Evolutionary conservation across 495 filamentous ascomycete species (phyloP).

Genomic region (Lasiosphaeriaceae sp.): DNA sequence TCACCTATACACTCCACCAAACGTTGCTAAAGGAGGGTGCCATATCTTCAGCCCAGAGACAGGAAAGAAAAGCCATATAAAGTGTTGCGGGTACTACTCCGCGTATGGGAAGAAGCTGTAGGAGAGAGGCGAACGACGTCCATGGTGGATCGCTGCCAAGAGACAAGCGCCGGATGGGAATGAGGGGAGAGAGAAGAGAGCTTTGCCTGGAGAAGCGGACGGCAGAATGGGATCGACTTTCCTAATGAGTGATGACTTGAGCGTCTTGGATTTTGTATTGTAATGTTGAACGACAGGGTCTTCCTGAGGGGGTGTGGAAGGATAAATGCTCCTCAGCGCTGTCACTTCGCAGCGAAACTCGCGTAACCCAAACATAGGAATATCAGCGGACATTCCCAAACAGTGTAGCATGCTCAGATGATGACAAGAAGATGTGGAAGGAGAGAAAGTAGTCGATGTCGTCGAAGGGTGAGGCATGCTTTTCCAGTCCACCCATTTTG

Average conservation of each 20-base stretch:
- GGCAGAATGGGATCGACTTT: no score
- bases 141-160: background rate
- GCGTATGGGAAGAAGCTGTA: constrained; percentile 48
- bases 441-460: constrained; percentile 6
- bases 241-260: no score
- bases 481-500: constrained; percentile 15
- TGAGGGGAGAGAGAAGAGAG: background rate
- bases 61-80: constrained; percentile 66
- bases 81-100: constrained; percentile 60
- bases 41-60: constrained; percentile 68
- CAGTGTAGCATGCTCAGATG: background rate
- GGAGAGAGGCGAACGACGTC: constrained; percentile 9
- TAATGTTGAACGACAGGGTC: no score
- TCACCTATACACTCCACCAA: constrained; percentile 88
- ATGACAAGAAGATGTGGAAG: constrained; percentile 5
- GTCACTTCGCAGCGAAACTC: background rate
- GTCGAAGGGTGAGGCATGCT: constrained; percentile 19
- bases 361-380: background rate
- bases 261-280: no score
- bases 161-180: background rate
- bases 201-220: no score
- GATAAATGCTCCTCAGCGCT: no score
- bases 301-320: no score
- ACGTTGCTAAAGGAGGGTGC: constrained; percentile 72
- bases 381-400: background rate